Evolutionary conservation across 2,329 filamentous ascomycete genomes (phyloP).

Genomic region (Aspergillus hortae): DNA sequence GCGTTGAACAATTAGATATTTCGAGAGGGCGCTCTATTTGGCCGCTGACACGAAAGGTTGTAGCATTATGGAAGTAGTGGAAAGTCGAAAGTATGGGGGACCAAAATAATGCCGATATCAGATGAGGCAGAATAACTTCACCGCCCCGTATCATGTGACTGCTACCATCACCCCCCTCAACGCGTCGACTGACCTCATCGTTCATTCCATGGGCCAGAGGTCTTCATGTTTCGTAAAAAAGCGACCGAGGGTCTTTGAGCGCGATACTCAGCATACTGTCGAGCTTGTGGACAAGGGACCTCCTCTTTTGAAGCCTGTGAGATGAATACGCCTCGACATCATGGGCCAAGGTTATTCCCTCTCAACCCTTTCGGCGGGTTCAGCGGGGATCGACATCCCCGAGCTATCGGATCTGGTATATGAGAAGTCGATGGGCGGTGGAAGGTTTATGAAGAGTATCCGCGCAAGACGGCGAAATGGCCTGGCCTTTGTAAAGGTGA

Average conservation of each 20-base stretch:
- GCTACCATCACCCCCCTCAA: background rate
- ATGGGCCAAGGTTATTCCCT: constrained; percentile 99
- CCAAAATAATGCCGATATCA: background rate
- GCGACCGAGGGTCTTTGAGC: background rate
- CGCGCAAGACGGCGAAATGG: constrained; percentile 86
- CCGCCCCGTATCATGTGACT: constrained; percentile 12
- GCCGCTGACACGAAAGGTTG: background rate
- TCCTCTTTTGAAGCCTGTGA: constrained; percentile 11
- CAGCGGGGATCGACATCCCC: constrained; percentile 87
- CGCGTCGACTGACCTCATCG: constrained; percentile 6
- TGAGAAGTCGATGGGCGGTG: constrained; percentile 86
- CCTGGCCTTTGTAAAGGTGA: constrained; percentile 87
- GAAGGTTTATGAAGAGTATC: constrained; percentile 95
- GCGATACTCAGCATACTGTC: background rate
- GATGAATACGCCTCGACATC: constrained; percentile 32
- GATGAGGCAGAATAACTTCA: constrained; percentile 1
- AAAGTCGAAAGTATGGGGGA: background rate
- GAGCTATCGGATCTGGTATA: constrained; percentile 88
- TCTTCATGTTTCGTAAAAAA: background rate
- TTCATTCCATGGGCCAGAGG: background rate
- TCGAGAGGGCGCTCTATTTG: no score
- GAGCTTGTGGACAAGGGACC: background rate
- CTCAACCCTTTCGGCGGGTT: constrained; percentile 84
- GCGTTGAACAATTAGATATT: no score
- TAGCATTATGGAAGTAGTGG: background rate